These are phyloP conservation scores for Garcia nutans DNA, from an alignment of 345 rosid species.

Conservation along the genomic window DNA sequence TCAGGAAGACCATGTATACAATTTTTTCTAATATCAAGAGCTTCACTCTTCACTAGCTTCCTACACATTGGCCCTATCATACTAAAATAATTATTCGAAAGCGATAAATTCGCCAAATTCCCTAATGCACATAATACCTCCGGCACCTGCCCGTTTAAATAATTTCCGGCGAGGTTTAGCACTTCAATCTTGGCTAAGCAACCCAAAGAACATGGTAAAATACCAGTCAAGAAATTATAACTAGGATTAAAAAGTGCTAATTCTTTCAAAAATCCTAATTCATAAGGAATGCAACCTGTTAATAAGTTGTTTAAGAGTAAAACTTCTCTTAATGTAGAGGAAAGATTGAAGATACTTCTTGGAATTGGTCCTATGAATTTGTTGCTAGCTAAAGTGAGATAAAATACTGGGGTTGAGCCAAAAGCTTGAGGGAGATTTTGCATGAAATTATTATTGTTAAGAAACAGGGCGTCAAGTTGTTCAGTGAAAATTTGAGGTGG, in stretches of 20 bases:
- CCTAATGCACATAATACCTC: constrained; percentile 34
- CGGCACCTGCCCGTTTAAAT: constrained; percentile 40
- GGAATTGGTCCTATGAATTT: constrained; percentile 44
- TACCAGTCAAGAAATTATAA: constrained; percentile 41
- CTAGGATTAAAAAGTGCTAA: constrained; percentile 40
- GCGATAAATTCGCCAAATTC: constrained; percentile 31
- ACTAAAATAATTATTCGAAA: constrained; percentile 44
- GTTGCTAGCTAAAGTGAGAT: constrained; percentile 47
- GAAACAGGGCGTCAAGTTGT: constrained; percentile 33
- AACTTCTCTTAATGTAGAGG: constrained; percentile 35
- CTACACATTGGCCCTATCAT: constrained; percentile 37
- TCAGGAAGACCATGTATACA: constrained; percentile 36
- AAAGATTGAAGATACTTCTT: constrained; percentile 26
- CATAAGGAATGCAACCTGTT: constrained; percentile 44
- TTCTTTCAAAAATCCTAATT: constrained; percentile 36
- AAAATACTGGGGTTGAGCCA: constrained; percentile 31
- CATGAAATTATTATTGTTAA: constrained; percentile 46
- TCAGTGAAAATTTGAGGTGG: constrained; percentile 37
- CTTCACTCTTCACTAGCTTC: constrained; percentile 26
- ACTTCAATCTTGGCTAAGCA: constrained; percentile 38
- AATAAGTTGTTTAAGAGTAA: constrained; percentile 37
- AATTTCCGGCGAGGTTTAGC: constrained; percentile 42
- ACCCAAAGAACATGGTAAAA: constrained; percentile 43
- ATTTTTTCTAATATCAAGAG: constrained; percentile 39
- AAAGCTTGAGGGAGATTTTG: constrained; percentile 33